Conservation (phyloP, 495 filamentous ascomycete species). For the Xylaria castorea region DNA sequence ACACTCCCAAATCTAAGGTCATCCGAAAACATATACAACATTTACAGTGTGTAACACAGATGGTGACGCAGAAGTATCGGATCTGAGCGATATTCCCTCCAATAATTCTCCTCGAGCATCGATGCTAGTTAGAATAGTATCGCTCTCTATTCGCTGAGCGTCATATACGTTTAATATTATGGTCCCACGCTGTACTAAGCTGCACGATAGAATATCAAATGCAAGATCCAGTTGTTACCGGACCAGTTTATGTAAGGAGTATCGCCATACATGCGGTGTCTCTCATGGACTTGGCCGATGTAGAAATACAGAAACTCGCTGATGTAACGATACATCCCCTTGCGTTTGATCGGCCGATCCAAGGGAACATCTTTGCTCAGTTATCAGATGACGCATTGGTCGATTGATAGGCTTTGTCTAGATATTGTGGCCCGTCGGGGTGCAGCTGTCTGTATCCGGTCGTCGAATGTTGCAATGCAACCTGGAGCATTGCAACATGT, state of each 20-base stretch:
- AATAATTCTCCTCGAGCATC: neutral
- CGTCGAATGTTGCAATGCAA: neutral
- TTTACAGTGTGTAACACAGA: neutral
- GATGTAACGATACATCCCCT: neutral
- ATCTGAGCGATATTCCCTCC: neutral
- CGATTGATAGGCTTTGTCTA: too few relatives aligned
- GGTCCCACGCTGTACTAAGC: neutral
- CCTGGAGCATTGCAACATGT: too few relatives aligned
- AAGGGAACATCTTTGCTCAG: too few relatives aligned
- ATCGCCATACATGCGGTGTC: neutral
- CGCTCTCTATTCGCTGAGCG: neutral
- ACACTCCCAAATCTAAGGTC: neutral
- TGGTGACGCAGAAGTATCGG: neutral
- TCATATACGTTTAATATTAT: neutral
- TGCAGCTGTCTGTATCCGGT: neutral
- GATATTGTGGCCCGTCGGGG: neutral
- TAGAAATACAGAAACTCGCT: too few relatives aligned
- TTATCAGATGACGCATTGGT: too few relatives aligned
- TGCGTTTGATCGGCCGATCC: neutral
- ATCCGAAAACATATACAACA: neutral
- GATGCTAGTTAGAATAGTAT: neutral
- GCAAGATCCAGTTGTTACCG: neutral
- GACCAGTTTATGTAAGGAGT: neutral
- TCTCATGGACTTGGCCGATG: neutral
- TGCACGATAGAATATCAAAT: neutral